Base-by-base conservation (phyloP, 164 flowering plant genomes). In the Macadamia integrifolia region DNA sequence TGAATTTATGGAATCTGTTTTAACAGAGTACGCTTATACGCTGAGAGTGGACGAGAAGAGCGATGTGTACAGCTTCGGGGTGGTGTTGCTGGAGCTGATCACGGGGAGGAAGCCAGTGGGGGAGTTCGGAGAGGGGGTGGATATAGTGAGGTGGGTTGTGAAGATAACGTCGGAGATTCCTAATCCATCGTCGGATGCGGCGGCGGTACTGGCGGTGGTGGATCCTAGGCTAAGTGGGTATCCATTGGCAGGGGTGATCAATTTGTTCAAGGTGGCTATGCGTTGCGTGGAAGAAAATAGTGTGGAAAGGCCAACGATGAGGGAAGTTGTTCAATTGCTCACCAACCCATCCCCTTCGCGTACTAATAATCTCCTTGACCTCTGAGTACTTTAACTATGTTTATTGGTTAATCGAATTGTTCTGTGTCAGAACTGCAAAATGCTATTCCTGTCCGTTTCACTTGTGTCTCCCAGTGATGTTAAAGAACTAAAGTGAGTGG, bases 61-160 rank as follows among this genome's bases (percentile, higher is more conserved):
- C 68, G 98, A 93, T 42, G 98, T 93, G 58, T 93, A 93, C 88
- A 93, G 98, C 76, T 91, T 91, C 35, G 98, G 98, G 0, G 97
- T 93, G 18, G 98, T 93, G 62, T 69, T 93, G 72, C 74, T 93
- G 69, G 98, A 93, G 74, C 82, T 93, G 42, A 81, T 91, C 32
- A 79, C 96, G 0, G 98, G 98, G 11, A 73, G 83, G n/a, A 88
- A 78, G 74, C 96, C 98, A 2, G 97, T 93, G 43, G 97, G 96
- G 0, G 96, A 87, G 58, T 93, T 91, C 58, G 98, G 93, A 0
- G 96, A 93, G 6, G 98, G 96, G 0, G 98, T 91, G 73, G 96
- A 93, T 75, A 89, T 93, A 13, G 98, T 91, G 56, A 73, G 85
- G 71, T 93, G 98, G 98, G 88, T 93, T 1, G 58, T 74, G 75